phyloP scores from a whole-genome alignment of 257 asterid species.

The Striga asiatica region DNA sequence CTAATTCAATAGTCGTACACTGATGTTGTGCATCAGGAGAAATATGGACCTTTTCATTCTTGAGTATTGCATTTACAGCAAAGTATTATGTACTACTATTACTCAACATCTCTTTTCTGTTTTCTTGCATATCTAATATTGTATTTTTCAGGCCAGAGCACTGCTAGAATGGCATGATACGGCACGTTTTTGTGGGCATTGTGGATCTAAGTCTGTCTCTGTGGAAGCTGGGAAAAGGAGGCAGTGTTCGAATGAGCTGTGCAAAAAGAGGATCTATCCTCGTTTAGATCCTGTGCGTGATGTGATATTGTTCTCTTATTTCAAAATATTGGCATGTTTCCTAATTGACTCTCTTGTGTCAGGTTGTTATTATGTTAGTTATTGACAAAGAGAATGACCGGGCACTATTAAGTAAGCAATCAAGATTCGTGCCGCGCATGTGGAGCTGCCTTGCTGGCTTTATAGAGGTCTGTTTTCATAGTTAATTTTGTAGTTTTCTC shows the following conservation, averaged over 20 bases:
- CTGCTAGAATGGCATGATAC: slow-evolving; percentile 80
- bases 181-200: slow-evolving; percentile 74
- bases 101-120: neutral
- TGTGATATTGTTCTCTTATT: slow-evolving; percentile 3
- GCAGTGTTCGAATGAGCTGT: slow-evolving; percentile 63
- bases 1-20: neutral
- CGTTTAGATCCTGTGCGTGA: slow-evolving; percentile 87
- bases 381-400: slow-evolving; percentile 85
- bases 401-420: slow-evolving; percentile 74
- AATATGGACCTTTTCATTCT: too few species aligned
- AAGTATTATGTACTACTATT: neutral
- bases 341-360: slow-evolving; percentile 5
- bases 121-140: neutral
- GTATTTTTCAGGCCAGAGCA: slow-evolving; percentile 60
- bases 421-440: slow-evolving; percentile 94
- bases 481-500: neutral
- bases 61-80: neutral
- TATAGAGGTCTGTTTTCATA: slow-evolving; percentile 52
- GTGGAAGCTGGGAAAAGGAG: slow-evolving; percentile 89
- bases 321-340: neutral
- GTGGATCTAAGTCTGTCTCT: slow-evolving; percentile 56
- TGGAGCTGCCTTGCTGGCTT: slow-evolving; percentile 99
- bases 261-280: slow-evolving; percentile 81
- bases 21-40: too few species aligned
- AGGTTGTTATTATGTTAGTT: slow-evolving; percentile 96